Conservation (phyloP, 169 alveolate species). For the Plasmodium falciparum region DNA sequence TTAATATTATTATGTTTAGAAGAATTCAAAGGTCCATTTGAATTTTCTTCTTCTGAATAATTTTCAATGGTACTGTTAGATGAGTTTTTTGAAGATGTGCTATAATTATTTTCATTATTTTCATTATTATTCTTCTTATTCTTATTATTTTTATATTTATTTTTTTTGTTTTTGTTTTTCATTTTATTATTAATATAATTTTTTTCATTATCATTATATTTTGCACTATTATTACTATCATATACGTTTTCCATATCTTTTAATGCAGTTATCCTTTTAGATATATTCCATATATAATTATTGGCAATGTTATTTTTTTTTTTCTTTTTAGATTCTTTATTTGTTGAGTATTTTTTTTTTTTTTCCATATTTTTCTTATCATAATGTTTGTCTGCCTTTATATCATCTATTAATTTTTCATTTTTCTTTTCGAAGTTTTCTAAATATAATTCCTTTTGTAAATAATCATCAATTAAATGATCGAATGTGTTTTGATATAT, state of each 20-base stretch:
- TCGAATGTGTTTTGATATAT: conserved; percentile 66
- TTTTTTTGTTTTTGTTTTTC: background rate
- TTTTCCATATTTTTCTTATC: background rate
- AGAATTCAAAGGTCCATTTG: background rate
- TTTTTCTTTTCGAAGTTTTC: conserved; percentile 52
- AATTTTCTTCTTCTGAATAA: background rate
- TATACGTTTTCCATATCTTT: conserved; percentile 1
- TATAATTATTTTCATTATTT: background rate
- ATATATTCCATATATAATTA: conserved; percentile 5
- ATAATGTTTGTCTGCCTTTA: conserved; percentile 10
- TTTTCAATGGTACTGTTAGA: background rate
- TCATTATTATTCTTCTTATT: background rate
- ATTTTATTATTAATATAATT: conserved; percentile 14
- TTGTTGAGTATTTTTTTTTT: background rate
- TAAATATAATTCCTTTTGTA: conserved; percentile 58
- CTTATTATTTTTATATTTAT: background rate
- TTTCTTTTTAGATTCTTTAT: background rate
- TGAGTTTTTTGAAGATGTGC: background rate
- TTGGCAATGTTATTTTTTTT: background rate
- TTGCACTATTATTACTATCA: background rate
- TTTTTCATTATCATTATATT: background rate
- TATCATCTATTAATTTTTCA: conserved; percentile 1
- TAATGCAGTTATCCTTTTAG: conserved; percentile 15
- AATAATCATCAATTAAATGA: conserved; percentile 52
- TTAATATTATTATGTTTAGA: conserved; percentile 4